Evolutionary conservation across 495 filamentous ascomycete genomes (phyloP).

Genomic region (Bacidia rubella): DNA sequence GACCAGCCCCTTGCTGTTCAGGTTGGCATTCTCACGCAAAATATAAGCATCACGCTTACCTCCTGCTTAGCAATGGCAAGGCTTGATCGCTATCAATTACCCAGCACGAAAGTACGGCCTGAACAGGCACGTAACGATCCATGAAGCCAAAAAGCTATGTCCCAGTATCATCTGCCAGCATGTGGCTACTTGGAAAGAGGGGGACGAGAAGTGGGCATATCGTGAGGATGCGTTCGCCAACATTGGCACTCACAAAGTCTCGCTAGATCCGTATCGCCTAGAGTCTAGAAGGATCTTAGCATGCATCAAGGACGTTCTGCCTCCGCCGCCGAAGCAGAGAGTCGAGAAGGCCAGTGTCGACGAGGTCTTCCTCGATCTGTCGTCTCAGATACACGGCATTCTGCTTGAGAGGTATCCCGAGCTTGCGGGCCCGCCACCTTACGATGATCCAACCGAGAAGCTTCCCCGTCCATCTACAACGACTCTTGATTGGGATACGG

Average conservation of each 20-base stretch:
- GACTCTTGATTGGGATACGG: constrained; percentile 67
- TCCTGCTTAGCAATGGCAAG: constrained; percentile 38
- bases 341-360: constrained; percentile 87
- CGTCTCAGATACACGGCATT: constrained; percentile 61
- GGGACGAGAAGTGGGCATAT: constrained; percentile 84
- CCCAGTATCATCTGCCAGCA: constrained; percentile 77
- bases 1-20: constrained; percentile 84
- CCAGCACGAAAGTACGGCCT: constrained; percentile 72
- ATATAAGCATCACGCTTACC: neutral
- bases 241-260: constrained; percentile 83
- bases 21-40: constrained; percentile 25
- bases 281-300: constrained; percentile 73
- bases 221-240: constrained; percentile 58
- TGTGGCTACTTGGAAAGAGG: constrained; percentile 89
- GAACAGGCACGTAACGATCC: constrained; percentile 54
- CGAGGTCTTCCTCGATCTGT: constrained; percentile 88
- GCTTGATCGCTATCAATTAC: constrained; percentile 92
- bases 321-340: constrained; percentile 42
- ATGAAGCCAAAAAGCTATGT: constrained; percentile 80
- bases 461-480: constrained; percentile 64
- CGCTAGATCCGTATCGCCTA: constrained; percentile 79
- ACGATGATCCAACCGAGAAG: constrained; percentile 56
- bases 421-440: constrained; percentile 44
- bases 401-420: constrained; percentile 71
- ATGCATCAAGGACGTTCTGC: constrained; percentile 62